A percentile compares a stretch with the other conserved stretches of the same genome.
These are phyloP conservation scores for Rhodotorula sp. DNA, from an alignment of 1,284 basidiomycete species.

Conservation along the genomic window DNA sequence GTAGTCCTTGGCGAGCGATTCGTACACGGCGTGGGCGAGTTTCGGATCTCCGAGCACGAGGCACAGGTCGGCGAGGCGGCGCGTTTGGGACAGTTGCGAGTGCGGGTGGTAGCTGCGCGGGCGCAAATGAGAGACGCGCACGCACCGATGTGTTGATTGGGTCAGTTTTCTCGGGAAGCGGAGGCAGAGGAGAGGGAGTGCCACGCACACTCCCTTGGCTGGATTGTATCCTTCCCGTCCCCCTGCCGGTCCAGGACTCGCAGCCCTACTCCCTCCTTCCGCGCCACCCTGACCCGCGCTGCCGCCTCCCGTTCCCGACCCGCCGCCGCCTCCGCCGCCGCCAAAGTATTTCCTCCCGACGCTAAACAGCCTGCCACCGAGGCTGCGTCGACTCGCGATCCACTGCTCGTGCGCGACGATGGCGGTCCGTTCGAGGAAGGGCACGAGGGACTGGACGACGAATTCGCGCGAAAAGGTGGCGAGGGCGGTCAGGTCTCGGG, in stretches of 20 bases:
- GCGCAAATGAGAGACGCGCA: no score
- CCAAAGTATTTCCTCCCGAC: slow-evolving; percentile 57
- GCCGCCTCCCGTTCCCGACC: background rate
- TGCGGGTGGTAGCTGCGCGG: slow-evolving; percentile 52
- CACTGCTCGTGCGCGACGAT: slow-evolving; percentile 94
- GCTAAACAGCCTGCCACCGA: slow-evolving; percentile 87
- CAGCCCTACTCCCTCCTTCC: slow-evolving; percentile 44
- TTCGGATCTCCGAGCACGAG: slow-evolving; percentile 89
- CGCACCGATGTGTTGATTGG: slow-evolving; percentile 32
- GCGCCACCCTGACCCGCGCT: background rate
- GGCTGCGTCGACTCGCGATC: slow-evolving; percentile 75
- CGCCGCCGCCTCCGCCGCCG: slow-evolving; percentile 9
- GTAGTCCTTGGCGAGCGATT: slow-evolving; percentile 61
- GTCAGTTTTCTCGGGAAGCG: background rate
- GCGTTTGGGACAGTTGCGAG: slow-evolving; percentile 54
- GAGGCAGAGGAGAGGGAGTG: background rate
- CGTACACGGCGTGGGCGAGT: slow-evolving; percentile 81
- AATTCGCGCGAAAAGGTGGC: slow-evolving; percentile 85
- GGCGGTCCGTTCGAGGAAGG: slow-evolving; percentile 94
- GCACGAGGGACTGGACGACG: slow-evolving; percentile 82
- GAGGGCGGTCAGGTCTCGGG: slow-evolving; percentile 52
- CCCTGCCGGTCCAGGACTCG: slow-evolving; percentile 45
- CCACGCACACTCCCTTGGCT: slow-evolving; percentile 43
- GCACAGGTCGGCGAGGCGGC: slow-evolving; percentile 88
- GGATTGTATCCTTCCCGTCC: slow-evolving; percentile 41